phyloP scores from a whole-genome alignment of 2,329 filamentous ascomycete species.

The Epichloe amarillans region DNA sequence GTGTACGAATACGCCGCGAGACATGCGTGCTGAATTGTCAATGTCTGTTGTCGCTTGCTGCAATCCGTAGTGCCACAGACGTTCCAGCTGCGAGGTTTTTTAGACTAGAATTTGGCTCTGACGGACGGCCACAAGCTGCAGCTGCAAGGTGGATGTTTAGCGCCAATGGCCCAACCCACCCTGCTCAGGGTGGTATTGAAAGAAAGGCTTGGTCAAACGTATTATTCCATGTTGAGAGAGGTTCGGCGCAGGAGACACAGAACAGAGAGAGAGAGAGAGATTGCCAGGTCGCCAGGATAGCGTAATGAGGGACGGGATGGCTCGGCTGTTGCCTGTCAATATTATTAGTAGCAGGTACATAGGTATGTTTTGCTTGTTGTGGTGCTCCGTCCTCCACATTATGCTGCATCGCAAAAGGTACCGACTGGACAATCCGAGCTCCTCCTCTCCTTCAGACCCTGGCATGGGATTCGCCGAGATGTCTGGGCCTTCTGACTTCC shows the following conservation, averaged over 20 bases:
- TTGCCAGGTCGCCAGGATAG: neutral
- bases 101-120: slow-evolving; percentile 1
- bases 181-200: slow-evolving; percentile 7
- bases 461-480: neutral
- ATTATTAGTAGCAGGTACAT: neutral
- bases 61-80: neutral
- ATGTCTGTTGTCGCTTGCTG: neutral
- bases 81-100: slow-evolving; percentile 4
- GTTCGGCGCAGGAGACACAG: slow-evolving; percentile 2
- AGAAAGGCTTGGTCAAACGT: slow-evolving; percentile 7
- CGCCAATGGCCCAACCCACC: slow-evolving; percentile 8
- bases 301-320: slow-evolving; percentile 1
- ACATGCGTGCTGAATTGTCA: neutral
- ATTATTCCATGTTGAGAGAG: slow-evolving; percentile 1
- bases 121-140: neutral
- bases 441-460: neutral
- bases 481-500: neutral
- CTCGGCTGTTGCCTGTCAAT: slow-evolving; percentile 1
- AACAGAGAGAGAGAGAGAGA: neutral
- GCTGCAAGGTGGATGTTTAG: slow-evolving; percentile 3
- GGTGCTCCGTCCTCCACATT: neutral
- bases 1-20: neutral
- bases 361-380: slow-evolving; percentile 3
- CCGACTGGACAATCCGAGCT: slow-evolving; percentile 1
- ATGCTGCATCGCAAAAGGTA: slow-evolving; percentile 3